A percentile compares a stretch with the other conserved stretches of the same genome.
Conservation (phyloP, 2,329 filamentous ascomycete species). For the Phaeosphaeriaceae sp. region DNA sequence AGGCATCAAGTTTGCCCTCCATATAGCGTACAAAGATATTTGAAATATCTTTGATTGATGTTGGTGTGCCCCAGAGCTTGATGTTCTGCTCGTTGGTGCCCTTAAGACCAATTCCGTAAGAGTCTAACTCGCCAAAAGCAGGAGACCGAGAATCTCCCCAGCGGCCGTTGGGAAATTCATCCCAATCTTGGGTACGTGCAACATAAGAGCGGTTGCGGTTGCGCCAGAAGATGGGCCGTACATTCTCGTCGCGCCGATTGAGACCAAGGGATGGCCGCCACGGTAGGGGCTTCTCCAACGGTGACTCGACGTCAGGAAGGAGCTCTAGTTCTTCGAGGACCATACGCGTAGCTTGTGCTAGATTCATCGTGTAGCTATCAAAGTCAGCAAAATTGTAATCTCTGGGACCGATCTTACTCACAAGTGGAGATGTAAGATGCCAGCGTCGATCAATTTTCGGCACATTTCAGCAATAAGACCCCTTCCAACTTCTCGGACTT, state of each 20-base stretch:
- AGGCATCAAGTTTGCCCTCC: slow-evolving; percentile 75
- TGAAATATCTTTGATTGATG: slow-evolving; percentile 78
- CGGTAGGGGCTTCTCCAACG: slow-evolving; percentile 86
- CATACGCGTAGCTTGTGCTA: slow-evolving; percentile 92
- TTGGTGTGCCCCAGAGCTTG: slow-evolving; percentile 90
- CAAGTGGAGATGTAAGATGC: slow-evolving; percentile 91
- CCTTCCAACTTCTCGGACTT: slow-evolving; percentile 88
- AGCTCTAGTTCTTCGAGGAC: slow-evolving; percentile 88
- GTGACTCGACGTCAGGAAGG: slow-evolving; percentile 76
- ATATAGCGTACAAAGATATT: slow-evolving; percentile 86
- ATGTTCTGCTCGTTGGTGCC: slow-evolving; percentile 96
- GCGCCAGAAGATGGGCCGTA: slow-evolving; percentile 98
- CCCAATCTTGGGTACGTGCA: slow-evolving; percentile 95
- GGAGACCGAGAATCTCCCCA: slow-evolving; percentile 98
- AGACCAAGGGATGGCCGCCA: slow-evolving; percentile 95
- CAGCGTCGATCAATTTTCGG: slow-evolving; percentile 78
- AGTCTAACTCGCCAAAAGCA: slow-evolving; percentile 92
- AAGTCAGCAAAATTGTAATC: slow-evolving; percentile 10
- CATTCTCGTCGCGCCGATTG: slow-evolving; percentile 88
- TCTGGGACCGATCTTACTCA: slow-evolving; percentile 42
- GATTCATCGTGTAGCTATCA: slow-evolving; percentile 90
- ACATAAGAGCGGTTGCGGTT: slow-evolving; percentile 97
- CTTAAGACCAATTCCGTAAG: slow-evolving; percentile 91
- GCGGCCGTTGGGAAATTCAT: slow-evolving; percentile 97
- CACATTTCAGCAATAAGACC: slow-evolving; percentile 89